Evolutionary conservation across 1,139 yeast genomes (phyloP).

Genomic region (Saccharomyces pastorianus): DNA sequence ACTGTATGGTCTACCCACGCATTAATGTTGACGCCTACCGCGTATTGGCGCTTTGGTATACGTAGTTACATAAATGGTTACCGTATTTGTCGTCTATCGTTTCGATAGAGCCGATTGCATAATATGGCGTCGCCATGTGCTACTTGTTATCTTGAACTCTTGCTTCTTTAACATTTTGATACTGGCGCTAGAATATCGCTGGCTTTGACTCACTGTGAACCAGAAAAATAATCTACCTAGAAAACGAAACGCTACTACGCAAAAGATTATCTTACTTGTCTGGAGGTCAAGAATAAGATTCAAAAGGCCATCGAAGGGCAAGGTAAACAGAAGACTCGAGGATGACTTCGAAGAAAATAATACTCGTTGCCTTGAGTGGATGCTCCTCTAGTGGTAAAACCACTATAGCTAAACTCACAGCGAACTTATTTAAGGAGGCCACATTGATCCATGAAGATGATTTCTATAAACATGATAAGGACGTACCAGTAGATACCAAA

Average conservation of each 20-base stretch:
- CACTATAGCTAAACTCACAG: constrained; percentile 42
- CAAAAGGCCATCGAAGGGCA: neutral
- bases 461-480: constrained; percentile 61
- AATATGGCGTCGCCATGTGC: too few species aligned
- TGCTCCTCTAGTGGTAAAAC: constrained; percentile 83
- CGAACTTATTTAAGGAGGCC: constrained; percentile 41
- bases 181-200: neutral
- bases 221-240: neutral
- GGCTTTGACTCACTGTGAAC: neutral
- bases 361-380: constrained; percentile 67
- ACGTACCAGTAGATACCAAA: constrained; percentile 55
- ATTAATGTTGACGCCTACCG: too few species aligned
- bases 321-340: neutral
- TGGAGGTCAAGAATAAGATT: neutral
- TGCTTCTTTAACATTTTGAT: neutral
- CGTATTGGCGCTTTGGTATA: too few species aligned
- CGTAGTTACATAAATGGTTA: too few species aligned
- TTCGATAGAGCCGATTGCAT: too few species aligned
- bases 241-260: neutral
- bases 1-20: too few species aligned
- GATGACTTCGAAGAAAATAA: constrained; percentile 14
- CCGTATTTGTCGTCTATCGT: too few species aligned
- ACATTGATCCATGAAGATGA: constrained; percentile 80
- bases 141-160: neutral
- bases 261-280: too few species aligned